Percentiles rank a stretch among this genome's conserved stretches.
Evolutionary conservation across 1,139 yeast species (phyloP).

Genomic region (Magnusiomyces ingens): DNA sequence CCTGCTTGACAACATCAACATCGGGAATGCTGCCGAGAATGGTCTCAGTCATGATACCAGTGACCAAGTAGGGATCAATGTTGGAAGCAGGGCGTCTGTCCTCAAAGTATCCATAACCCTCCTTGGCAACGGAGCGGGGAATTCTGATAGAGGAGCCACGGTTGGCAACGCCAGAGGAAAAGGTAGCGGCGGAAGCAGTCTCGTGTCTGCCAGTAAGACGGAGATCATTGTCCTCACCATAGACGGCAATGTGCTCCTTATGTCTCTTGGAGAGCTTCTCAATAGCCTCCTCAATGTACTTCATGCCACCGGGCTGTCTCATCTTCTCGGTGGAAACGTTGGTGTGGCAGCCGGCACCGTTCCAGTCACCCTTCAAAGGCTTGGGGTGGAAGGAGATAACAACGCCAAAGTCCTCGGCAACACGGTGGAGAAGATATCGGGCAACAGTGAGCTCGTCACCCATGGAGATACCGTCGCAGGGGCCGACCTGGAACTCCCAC

Average conservation of each 20-base stretch:
- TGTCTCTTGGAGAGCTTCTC: conserved; percentile 94
- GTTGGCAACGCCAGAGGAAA: conserved; percentile 98
- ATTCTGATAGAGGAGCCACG: conserved; percentile 98
- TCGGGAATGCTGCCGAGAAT: conserved; percentile 92
- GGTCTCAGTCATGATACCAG: conserved; percentile 97
- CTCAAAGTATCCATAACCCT: conserved; percentile 96
- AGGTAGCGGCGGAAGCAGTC: conserved; percentile 87
- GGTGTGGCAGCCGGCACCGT: conserved; percentile 99
- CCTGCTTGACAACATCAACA: conserved; percentile 71
- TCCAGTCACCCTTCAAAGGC: conserved; percentile 98
- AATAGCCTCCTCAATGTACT: conserved; percentile 84
- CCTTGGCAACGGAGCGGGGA: conserved; percentile 97
- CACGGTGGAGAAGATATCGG: conserved; percentile 85
- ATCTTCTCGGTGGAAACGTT: conserved; percentile 87
- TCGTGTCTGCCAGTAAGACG: conserved; percentile 98
- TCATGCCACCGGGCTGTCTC: conserved; percentile 97
- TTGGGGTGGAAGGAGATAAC: conserved; percentile 99
- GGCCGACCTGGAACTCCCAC: conserved; percentile 99
- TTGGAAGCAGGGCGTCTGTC: conserved; percentile 99
- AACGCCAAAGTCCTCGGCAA: conserved; percentile 97
- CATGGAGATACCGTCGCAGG: conserved; percentile 90
- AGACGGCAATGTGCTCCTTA: conserved; percentile 88
- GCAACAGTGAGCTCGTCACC: conserved; percentile 98
- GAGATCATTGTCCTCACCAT: conserved; percentile 89
- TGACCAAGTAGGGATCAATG: conserved; percentile 97